These are phyloP conservation scores for Beauveria varroae DNA, from an alignment of 2,329 filamentous ascomycete species.

Conservation along the genomic window DNA sequence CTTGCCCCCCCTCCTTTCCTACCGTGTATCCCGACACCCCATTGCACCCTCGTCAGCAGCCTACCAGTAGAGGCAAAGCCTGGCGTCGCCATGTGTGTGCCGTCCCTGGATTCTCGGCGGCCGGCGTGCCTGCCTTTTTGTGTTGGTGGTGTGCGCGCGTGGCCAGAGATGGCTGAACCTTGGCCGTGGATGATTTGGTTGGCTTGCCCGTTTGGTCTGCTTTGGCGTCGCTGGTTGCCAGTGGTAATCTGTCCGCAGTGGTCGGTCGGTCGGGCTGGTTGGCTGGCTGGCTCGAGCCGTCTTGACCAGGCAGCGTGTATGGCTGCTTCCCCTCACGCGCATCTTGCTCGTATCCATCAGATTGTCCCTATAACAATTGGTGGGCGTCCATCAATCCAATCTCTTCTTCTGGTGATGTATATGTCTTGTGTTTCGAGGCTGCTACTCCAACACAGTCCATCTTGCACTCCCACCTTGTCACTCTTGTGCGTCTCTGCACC, in stretches of 20 bases:
- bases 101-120: neutral
- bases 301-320: neutral
- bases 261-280: no score
- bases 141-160: conserved; percentile 1
- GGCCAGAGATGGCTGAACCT: neutral
- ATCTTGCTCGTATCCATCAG: neutral
- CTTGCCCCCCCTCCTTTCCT: neutral
- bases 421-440: neutral
- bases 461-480: neutral
- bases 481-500: neutral
- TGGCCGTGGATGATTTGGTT: neutral
- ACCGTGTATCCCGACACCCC: neutral
- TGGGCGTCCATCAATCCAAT: neutral
- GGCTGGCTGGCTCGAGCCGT: neutral
- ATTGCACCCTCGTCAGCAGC: neutral
- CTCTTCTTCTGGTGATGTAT: neutral
- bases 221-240: neutral
- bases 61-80: neutral
- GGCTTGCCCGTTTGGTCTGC: neutral
- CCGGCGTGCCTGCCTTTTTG: neutral
- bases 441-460: neutral
- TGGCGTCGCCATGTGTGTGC: neutral
- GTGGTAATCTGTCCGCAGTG: no score
- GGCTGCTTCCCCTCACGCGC: neutral
- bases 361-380: neutral